Evolutionary conservation across 208 protist species (phyloP), one percentile per base, ranked within the genome.

Genomic region (Trypanosoma cruzi): DNA sequence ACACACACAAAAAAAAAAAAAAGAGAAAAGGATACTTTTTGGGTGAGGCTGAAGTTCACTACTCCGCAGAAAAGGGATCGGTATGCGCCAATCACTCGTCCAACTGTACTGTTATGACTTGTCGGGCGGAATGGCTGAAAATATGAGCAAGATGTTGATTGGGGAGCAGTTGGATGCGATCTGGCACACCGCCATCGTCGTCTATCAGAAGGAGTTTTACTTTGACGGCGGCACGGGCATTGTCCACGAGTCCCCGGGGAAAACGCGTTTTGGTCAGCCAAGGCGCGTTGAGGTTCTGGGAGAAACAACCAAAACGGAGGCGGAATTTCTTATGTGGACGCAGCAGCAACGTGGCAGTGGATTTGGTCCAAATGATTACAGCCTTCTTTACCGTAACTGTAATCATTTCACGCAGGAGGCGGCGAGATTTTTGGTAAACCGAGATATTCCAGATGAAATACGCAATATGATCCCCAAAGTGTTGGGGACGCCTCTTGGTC

Each of bases 161-260:
- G 96, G 96, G n/a, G 81, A 85, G 26, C 71, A 80, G 0, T 59
- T 99, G 26, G 95, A 98, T 49, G 96, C 79, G 13, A 93, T 99
- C 55, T 99, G 92, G 88, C 97, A 99, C 79, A 98, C 97, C 2
- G 78, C 82, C 55, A 89, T 99, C 46, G 92, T 98, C 37, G 90
- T 96, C 0, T 98, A 91, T 71, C 89, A 81, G 22, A 81, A 65
- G 37, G 96, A 98, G 70, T 98, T 88, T 69, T 98, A 91, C 73
- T 98, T 96, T 72, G 95, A 93, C 58, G 95, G 96, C 28, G 93
- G 91, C 42, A 81, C 92, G 18, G 81, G 89, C n/a, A 78, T 93
- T 53, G 70, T 96, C 46, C 32, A 69, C 7, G 77, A 80, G 22
- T 26, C 63, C 8, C 85, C 89, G 3, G 82, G 84, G 37, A 64